A percentile compares a stretch with the other conserved stretches of the same genome.
phyloP scores from a whole-genome alignment of 164 flowering plant genomes.

The Macadamia integrifolia region DNA sequence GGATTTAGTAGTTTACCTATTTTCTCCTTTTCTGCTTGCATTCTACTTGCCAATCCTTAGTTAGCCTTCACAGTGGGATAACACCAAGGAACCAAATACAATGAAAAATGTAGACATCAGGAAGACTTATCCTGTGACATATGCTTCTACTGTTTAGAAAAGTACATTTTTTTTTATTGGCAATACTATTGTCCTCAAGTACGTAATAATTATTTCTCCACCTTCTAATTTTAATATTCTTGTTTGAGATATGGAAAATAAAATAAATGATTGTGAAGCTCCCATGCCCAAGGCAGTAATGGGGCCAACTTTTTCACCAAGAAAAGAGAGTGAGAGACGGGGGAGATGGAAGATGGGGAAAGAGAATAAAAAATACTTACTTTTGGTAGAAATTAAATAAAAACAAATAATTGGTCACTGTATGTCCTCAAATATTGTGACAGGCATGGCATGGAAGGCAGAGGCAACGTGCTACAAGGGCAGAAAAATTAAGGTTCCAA shows the following conservation, averaged over 20 bases:
- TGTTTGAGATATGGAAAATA: neutral
- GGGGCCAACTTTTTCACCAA: no score
- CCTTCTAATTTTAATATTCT: neutral
- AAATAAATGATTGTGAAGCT: neutral
- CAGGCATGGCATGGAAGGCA: constrained; percentile 99
- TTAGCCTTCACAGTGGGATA: no score
- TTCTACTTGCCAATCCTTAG: neutral
- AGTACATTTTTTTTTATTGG: no score
- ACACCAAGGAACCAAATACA: neutral
- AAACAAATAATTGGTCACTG: neutral
- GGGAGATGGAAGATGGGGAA: neutral
- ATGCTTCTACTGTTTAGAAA: no score
- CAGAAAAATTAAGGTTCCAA: constrained; percentile 87
- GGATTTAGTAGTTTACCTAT: neutral
- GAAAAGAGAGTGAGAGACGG: neutral
- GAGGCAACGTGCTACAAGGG: constrained; percentile 88
- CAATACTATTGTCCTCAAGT: no score
- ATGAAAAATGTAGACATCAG: no score
- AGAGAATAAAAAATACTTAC: neutral
- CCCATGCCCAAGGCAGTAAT: no score
- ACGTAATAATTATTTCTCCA: neutral
- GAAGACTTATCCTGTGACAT: no score
- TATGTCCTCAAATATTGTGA: constrained; percentile 3
- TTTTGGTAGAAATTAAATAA: neutral
- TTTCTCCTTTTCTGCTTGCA: neutral